Base-by-base conservation (phyloP, 768 basidiomycete genomes). In the Leccinum variicolor region DNA sequence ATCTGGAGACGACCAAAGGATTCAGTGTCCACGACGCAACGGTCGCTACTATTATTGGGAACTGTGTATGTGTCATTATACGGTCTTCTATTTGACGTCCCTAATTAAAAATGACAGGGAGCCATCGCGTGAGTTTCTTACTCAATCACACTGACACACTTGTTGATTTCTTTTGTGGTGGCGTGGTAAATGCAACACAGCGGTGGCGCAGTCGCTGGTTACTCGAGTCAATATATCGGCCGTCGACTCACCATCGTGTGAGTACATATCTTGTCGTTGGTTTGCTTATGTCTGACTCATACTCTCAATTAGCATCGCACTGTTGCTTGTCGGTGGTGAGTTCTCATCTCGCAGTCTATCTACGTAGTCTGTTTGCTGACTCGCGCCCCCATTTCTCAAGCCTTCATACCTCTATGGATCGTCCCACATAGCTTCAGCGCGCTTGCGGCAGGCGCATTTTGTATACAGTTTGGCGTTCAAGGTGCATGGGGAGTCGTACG, bases 401-500 rank as follows among this genome's bases (percentile, higher is more conserved):
- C 66, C 13, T 84, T 84, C 73, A 90, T 90, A 66, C 89, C 89
- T 0, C 75, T 94, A 1, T 95, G 92, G 94, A 90, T 92, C 58
- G 56, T 96, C 3, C 94, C 94, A 6, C 69, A 70, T 10, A 69
- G 75, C 1, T 94, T 94, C 73, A 68, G 79, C 15, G 79, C 76
- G 1, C 84, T 96, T 6, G 63, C 90, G 0, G 90, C 90, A 0
- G 92, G 91, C 4, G 93, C 92, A 6, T 96, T 96, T 74, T 92
- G 82, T 63, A 74, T 93, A 31, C 92, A 94, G 65, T 84, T 91
- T 61, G 90, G 90, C 52, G 90, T 95, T 2, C 93, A 96, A 68
- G 92, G 92, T 4, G 92, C 91, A 31, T 93, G 90, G 90, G 91
- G 90, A 69, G 85, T 92, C 7, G 89, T 91, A 68, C 64, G 87